phyloP scores from a whole-genome alignment of 768 basidiomycete species.

The Boletellus emodensis region DNA sequence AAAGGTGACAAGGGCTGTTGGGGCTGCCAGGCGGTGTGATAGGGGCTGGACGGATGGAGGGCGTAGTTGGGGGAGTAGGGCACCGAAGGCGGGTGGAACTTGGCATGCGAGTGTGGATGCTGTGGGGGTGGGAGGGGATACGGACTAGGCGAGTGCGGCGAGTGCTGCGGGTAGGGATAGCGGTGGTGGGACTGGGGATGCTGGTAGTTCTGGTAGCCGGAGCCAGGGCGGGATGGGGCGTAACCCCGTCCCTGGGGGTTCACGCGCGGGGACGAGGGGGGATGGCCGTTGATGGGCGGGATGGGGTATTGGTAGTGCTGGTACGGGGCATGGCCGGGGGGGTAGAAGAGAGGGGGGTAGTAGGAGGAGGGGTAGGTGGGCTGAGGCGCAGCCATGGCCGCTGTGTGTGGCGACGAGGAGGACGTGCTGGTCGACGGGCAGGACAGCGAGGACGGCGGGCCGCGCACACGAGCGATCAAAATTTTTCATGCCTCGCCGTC shows the following conservation, averaged over 20 bases:
- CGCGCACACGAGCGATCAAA: constrained; percentile 12
- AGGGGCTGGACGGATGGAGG: constrained; percentile 26
- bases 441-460: not conserved
- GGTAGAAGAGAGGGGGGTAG: constrained; percentile 33
- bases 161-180: constrained; percentile 29
- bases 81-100: constrained; percentile 23
- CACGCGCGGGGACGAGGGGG: constrained; percentile 36
- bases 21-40: constrained; percentile 43
- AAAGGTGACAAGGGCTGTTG: constrained; percentile 52
- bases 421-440: constrained; percentile 6
- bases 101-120: constrained; percentile 31
- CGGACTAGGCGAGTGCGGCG: constrained; percentile 27
- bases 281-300: constrained; percentile 39
- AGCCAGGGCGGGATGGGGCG: constrained; percentile 35
- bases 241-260: constrained; percentile 33
- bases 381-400: constrained; percentile 24
- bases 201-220: constrained; percentile 37
- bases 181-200: constrained; percentile 31
- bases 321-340: constrained; percentile 29
- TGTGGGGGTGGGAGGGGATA: constrained; percentile 17
- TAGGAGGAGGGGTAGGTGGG: constrained; percentile 25
- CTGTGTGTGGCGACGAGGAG: not conserved
- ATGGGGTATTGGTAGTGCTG: constrained; percentile 37
- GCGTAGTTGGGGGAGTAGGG: constrained; percentile 31
- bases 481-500: constrained; percentile 1